These are phyloP conservation scores for Alternaria tenuissima DNA, from an alignment of 2,329 filamentous ascomycete genomes.

Conservation along the genomic window DNA sequence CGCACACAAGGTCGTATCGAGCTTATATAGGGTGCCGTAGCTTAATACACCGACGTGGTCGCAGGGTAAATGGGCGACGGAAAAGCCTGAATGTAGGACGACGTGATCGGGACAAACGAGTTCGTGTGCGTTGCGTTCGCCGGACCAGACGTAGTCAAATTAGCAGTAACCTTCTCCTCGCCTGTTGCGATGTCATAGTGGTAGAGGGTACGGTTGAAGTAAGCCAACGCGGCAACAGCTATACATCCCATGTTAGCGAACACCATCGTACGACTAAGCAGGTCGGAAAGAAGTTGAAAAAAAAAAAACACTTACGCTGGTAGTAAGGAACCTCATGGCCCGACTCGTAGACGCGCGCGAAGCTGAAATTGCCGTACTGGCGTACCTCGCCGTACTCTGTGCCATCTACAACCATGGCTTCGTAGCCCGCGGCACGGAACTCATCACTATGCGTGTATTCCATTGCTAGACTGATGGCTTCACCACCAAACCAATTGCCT, in stretches of 20 bases:
- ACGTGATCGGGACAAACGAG: constrained; percentile 46
- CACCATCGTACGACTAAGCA: neutral
- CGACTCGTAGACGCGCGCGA: constrained; percentile 50
- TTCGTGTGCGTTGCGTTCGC: constrained; percentile 53
- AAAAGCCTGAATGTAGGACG: constrained; percentile 14
- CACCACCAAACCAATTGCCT: constrained; percentile 52
- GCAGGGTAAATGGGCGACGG: constrained; percentile 27
- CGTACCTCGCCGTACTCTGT: constrained; percentile 53
- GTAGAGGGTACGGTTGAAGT: constrained; percentile 50
- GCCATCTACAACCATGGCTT: constrained; percentile 48
- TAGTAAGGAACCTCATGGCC: constrained; percentile 55
- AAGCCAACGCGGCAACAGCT: constrained; percentile 44
- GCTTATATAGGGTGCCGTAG: neutral
- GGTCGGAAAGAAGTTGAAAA: neutral
- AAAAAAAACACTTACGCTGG: constrained; percentile 37
- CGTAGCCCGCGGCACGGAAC: constrained; percentile 40
- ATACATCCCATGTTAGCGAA: neutral
- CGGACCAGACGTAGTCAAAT: constrained; percentile 42
- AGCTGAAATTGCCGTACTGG: constrained; percentile 53
- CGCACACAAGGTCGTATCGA: neutral
- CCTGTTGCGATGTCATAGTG: constrained; percentile 50
- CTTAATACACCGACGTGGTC: constrained; percentile 15
- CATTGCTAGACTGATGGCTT: constrained; percentile 47
- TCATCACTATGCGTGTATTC: constrained; percentile 48
- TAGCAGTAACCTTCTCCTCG: constrained; percentile 42